phyloP scores from a whole-genome alignment of 2,329 filamentous ascomycete species.

The Colletotrichum liriopes region DNA sequence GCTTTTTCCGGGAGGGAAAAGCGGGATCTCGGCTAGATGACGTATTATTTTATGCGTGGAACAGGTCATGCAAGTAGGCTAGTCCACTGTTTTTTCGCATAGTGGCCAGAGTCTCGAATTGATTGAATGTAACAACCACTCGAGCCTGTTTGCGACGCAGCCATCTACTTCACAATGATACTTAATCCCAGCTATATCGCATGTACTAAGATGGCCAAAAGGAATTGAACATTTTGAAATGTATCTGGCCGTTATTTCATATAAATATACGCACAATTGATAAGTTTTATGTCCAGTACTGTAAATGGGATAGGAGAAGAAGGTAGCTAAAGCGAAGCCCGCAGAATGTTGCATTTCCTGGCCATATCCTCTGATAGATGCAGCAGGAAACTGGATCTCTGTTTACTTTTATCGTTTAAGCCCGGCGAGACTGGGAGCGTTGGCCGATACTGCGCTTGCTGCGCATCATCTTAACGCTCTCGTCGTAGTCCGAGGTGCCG shows the following conservation, averaged over 20 bases:
- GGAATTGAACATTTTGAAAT: neutral
- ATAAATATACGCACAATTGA: neutral
- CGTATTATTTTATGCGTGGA: neutral
- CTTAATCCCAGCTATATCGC: neutral
- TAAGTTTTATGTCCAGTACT: neutral
- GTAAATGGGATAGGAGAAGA: neutral
- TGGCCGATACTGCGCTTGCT: slow-evolving; percentile 29
- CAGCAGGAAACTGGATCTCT: neutral
- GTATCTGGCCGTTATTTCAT: neutral
- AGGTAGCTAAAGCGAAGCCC: neutral
- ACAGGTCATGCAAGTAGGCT: neutral
- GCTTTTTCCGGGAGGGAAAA: neutral
- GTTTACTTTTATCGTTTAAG: neutral
- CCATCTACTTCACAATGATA: neutral
- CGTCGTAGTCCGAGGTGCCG: slow-evolving; percentile 58
- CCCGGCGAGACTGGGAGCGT: slow-evolving; percentile 20
- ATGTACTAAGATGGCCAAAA: no score
- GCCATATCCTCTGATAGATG: neutral
- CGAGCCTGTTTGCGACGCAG: neutral
- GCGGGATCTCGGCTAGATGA: neutral
- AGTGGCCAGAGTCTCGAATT: neutral
- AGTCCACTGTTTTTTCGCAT: neutral
- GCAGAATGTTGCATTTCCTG: neutral
- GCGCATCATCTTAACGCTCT: slow-evolving; percentile 46
- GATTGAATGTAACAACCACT: neutral